These are phyloP conservation scores for Fusarium sp. DNA, from an alignment of 2,329 filamentous ascomycete species.

Conservation along the genomic window DNA sequence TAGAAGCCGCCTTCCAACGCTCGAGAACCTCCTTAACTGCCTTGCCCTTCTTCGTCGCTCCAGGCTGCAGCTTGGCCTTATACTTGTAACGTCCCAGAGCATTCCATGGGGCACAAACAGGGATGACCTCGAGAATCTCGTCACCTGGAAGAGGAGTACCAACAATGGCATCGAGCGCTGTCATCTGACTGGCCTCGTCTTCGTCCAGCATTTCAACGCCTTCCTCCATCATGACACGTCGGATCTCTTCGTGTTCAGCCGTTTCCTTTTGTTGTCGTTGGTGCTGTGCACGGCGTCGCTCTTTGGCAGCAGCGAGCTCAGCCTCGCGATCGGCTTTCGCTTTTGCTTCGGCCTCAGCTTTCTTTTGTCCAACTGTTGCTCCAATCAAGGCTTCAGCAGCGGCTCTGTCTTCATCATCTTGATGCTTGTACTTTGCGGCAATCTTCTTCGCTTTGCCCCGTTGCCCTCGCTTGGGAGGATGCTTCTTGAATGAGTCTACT, in stretches of 20 bases:
- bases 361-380: constrained; percentile 73
- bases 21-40: constrained; percentile 91
- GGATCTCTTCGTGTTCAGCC: constrained; percentile 79
- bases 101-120: constrained; percentile 73
- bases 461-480: constrained; percentile 74
- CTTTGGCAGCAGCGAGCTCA: constrained; percentile 77
- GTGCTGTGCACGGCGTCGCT: constrained; percentile 84
- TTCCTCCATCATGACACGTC: constrained; percentile 69
- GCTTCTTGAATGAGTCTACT: constrained; percentile 55
- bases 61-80: constrained; percentile 94
- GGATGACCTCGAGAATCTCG: constrained; percentile 77
- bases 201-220: constrained; percentile 70
- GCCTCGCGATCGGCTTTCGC: constrained; percentile 74
- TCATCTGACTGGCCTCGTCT: constrained; percentile 65
- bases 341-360: constrained; percentile 74
- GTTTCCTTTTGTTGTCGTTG: constrained; percentile 79
- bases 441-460: constrained; percentile 87
- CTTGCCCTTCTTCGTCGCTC: constrained; percentile 91
- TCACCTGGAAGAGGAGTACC: constrained; percentile 84
- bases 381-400: constrained; percentile 91
- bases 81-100: constrained; percentile 83
- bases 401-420: constrained; percentile 92
- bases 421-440: constrained; percentile 88
- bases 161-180: constrained; percentile 76
- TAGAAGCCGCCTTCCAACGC: constrained; percentile 77